phyloP scores from a whole-genome alignment of 805 yeast species.

The Jamesozyma rosinii region DNA sequence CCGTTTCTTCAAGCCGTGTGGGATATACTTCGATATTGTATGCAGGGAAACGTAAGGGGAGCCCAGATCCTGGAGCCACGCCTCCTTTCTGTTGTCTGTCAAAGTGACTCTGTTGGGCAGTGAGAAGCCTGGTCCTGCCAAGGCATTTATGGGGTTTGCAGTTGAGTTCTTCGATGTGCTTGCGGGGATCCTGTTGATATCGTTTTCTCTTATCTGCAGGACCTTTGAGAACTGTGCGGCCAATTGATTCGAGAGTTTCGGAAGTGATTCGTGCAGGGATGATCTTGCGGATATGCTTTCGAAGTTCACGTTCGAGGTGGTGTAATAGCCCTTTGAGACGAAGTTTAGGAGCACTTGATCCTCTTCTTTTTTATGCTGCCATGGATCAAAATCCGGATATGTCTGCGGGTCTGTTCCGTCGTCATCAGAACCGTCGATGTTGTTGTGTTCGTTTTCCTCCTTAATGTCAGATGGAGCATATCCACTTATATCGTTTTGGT shows the following conservation, averaged over 20 bases:
- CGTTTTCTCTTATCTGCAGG: constrained; percentile 24
- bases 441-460: background rate
- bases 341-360: constrained; percentile 26
- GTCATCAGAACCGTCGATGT: background rate
- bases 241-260: constrained; percentile 23
- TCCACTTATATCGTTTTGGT: background rate
- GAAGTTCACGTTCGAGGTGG: constrained; percentile 28
- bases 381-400: constrained; percentile 31
- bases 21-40: constrained; percentile 66
- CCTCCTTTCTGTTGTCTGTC: constrained; percentile 75
- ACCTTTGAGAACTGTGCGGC: constrained; percentile 25
- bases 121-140: constrained; percentile 27
- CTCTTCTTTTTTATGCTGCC: constrained; percentile 27
- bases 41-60: constrained; percentile 55
- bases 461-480: background rate
- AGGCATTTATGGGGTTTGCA: constrained; percentile 10
- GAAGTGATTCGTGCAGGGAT: constrained; percentile 27
- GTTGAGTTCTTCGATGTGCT: background rate
- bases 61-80: constrained; percentile 79
- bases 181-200: constrained; percentile 24
- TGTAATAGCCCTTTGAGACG: constrained; percentile 29
- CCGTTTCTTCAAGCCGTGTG: constrained; percentile 80
- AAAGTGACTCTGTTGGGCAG: constrained; percentile 58
- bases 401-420: constrained; percentile 2
- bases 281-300: constrained; percentile 32